Percentiles rank a stretch among this genome's conserved stretches.
These are phyloP conservation scores for Diphasiastrum complanatum DNA, from an alignment of 83 land plant species.

Conservation along the genomic window DNA sequence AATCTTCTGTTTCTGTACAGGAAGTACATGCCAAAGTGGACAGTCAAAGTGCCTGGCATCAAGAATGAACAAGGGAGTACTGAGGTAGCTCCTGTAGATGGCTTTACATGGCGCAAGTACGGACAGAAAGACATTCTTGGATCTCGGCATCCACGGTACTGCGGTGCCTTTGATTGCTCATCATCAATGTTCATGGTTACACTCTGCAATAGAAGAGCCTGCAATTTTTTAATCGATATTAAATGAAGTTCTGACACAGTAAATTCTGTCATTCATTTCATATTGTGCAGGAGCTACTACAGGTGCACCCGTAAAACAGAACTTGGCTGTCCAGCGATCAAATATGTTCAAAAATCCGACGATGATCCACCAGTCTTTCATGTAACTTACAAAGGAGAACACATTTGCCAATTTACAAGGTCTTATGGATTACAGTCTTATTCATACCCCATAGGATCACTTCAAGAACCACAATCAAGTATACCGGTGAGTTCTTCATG, in stretches of 20 bases:
- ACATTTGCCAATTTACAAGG: slow-evolving; percentile 2
- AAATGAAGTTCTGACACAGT: not conserved
- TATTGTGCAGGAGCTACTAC: slow-evolving; percentile 10
- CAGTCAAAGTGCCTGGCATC: too few species aligned
- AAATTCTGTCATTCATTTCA: too few species aligned
- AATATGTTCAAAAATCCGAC: slow-evolving; percentile 10
- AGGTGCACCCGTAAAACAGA: slow-evolving; percentile 1
- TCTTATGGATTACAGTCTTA: not conserved
- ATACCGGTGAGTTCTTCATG: not conserved
- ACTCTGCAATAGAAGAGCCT: not conserved
- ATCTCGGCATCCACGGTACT: slow-evolving; percentile 7
- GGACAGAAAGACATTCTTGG: slow-evolving; percentile 17
- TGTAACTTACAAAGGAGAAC: not conserved
- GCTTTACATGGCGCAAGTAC: slow-evolving; percentile 7
- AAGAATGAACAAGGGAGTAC: not conserved
- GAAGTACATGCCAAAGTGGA: not conserved
- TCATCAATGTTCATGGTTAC: not conserved
- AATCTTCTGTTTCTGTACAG: not conserved
- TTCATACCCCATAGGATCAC: not conserved
- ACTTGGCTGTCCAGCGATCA: slow-evolving; percentile 6
- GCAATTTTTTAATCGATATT: not conserved
- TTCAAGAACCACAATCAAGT: not conserved
- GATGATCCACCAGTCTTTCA: not conserved
- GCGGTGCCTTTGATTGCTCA: not conserved
- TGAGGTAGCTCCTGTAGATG: slow-evolving; percentile 2